These are phyloP conservation scores for Scenedesmus sp. DNA, from an alignment of 163 green algal species.

Conservation along the genomic window DNA sequence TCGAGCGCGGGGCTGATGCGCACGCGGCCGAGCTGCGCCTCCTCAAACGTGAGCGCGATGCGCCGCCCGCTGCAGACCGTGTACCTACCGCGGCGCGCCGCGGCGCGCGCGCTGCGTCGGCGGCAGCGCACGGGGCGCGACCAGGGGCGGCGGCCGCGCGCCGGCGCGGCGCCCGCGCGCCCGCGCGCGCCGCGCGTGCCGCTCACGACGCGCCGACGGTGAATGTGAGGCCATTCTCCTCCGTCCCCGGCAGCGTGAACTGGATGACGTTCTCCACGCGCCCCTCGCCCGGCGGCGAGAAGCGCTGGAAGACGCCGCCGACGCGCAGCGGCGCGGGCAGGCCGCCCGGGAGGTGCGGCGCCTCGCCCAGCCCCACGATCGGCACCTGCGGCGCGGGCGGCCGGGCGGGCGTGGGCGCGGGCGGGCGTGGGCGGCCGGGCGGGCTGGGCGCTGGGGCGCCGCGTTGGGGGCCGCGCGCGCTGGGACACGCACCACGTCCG, in stretches of 20 bases:
- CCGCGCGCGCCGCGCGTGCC: background rate
- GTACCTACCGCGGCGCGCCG: too few relatives aligned
- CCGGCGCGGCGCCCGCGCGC: too few relatives aligned
- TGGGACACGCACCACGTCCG: constrained; percentile 69
- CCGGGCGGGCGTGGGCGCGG: too few relatives aligned
- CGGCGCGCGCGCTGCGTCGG: too few relatives aligned
- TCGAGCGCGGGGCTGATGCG: constrained; percentile 57
- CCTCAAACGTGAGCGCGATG: constrained; percentile 76
- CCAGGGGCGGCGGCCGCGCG: too few relatives aligned
- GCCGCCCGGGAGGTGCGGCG: background rate
- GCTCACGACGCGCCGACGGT: constrained; percentile 58
- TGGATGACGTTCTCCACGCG: constrained; percentile 85
- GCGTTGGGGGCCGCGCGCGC: too few relatives aligned
- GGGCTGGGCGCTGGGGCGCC: background rate
- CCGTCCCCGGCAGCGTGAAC: constrained; percentile 57
- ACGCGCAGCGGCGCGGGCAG: constrained; percentile 52
- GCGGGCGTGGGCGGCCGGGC: too few relatives aligned
- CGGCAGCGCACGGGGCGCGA: too few relatives aligned
- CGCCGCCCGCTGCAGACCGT: constrained; percentile 62
- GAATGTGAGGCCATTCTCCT: constrained; percentile 54
- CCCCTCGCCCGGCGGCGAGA: constrained; percentile 58
- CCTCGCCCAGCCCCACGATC: constrained; percentile 34
- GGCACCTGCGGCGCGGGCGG: too few relatives aligned
- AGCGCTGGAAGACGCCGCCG: constrained; percentile 79
- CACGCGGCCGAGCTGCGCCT: constrained; percentile 56